phyloP scores from a whole-genome alignment of 2,329 filamentous ascomycete genomes.

The Biscogniauxia mediterranea region DNA sequence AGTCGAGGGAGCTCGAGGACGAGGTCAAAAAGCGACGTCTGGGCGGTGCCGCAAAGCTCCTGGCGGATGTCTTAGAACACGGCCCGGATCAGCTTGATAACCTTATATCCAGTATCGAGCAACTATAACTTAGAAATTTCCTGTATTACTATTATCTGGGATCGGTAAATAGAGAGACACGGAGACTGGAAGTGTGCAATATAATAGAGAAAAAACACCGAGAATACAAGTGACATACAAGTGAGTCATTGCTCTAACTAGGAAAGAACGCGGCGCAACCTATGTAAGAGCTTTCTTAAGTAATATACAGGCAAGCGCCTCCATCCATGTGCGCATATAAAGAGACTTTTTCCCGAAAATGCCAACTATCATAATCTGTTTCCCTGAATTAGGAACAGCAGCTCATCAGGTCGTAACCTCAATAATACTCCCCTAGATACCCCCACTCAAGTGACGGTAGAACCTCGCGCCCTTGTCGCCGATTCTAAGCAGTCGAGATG shows the following conservation, averaged over 20 bases:
- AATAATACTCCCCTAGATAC: neutral
- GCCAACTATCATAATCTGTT: slow-evolving; percentile 6
- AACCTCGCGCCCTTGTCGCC: neutral
- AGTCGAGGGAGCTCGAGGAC: slow-evolving; percentile 78
- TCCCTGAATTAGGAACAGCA: neutral
- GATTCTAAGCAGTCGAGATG: neutral
- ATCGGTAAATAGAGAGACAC: slow-evolving; percentile 1
- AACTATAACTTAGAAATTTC: slow-evolving; percentile 50
- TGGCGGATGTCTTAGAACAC: slow-evolving; percentile 41
- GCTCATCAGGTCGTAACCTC: neutral
- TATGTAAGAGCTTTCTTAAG: slow-evolving; percentile 9
- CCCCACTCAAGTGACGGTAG: neutral
- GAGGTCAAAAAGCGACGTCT: slow-evolving; percentile 65
- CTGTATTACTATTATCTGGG: slow-evolving; percentile 8
- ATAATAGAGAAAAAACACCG: neutral
- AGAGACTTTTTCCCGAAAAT: slow-evolving; percentile 2
- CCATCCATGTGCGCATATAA: neutral
- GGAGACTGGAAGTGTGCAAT: neutral
- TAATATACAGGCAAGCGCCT: slow-evolving; percentile 12
- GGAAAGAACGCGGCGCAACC: slow-evolving; percentile 2
- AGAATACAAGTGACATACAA: neutral
- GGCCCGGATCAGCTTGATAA: slow-evolving; percentile 48
- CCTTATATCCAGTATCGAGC: slow-evolving; percentile 56
- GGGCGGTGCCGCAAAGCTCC: slow-evolving; percentile 43
- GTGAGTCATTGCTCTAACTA: slow-evolving; percentile 7